Conservation (phyloP, 495 filamentous ascomycete species). For the Penicillium canariense region DNA sequence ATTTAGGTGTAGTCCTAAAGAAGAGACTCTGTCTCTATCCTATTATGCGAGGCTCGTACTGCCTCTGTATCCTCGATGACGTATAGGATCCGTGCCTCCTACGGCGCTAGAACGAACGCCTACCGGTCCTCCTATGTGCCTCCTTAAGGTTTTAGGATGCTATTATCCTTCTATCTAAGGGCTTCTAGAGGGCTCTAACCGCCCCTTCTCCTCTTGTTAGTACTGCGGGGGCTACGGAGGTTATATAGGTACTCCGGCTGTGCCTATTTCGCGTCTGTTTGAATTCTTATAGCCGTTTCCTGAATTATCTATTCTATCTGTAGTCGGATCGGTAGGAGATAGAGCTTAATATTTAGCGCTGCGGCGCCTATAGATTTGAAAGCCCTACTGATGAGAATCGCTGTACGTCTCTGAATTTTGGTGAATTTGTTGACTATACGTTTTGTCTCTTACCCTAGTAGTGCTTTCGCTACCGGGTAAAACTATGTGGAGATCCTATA, state of each 20-base stretch:
- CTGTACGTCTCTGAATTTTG: constrained; percentile 6
- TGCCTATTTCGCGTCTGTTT: not conserved
- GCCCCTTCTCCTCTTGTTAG: not conserved
- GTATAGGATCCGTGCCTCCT: no score
- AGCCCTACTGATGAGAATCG: no score
- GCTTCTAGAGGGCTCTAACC: not conserved
- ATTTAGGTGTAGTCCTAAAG: no score
- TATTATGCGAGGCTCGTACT: no score
- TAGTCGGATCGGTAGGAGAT: constrained; percentile 9
- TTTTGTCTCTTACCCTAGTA: not conserved
- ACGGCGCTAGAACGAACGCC: not conserved
- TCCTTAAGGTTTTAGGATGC: not conserved
- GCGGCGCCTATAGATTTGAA: not conserved
- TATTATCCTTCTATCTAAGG: not conserved
- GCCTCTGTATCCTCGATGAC: no score
- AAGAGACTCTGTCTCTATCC: no score
- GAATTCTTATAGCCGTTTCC: constrained; percentile 3
- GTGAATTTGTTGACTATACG: not conserved
- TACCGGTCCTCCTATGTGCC: no score
- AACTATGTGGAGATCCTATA: constrained; percentile 17
- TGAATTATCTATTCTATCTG: constrained; percentile 15
- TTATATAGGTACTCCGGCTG: not conserved
- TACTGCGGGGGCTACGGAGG: not conserved
- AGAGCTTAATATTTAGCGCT: constrained; percentile 14
- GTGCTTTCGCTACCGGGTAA: not conserved